These are phyloP conservation scores for Chytridium lagenaria DNA, from an alignment of 371 early-diverging fungal genomes.

Conservation along the genomic window DNA sequence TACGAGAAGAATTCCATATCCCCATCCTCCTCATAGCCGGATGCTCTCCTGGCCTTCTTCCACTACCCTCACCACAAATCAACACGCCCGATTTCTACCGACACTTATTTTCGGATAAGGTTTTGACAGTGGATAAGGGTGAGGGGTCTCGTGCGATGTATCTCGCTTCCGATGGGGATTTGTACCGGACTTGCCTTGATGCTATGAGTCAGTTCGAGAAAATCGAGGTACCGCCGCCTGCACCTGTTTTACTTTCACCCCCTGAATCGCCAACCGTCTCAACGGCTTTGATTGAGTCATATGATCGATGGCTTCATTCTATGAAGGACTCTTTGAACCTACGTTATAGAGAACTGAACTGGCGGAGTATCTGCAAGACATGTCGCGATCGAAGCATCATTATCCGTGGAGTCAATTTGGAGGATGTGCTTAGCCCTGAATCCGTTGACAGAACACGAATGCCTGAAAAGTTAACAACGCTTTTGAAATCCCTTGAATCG, in stretches of 20 bases:
- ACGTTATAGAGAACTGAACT: slow-evolving; percentile 42
- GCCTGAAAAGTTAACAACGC: slow-evolving; percentile 14
- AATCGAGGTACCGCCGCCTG: slow-evolving; percentile 44
- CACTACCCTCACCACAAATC: slow-evolving; percentile 8
- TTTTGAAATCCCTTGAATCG: slow-evolving; percentile 25
- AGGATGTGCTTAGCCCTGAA: slow-evolving; percentile 15
- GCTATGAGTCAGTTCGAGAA: slow-evolving; percentile 46
- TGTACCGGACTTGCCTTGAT: slow-evolving; percentile 45
- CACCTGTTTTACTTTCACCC: slow-evolving; percentile 6
- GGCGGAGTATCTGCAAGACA: slow-evolving; percentile 30
- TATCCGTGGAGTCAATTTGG: slow-evolving; percentile 24
- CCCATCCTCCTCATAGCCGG: slow-evolving; percentile 41
- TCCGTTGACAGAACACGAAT: slow-evolving; percentile 19
- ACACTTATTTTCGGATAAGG: neutral
- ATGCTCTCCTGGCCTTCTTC: slow-evolving; percentile 36
- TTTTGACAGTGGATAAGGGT: neutral
- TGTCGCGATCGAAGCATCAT: slow-evolving; percentile 23
- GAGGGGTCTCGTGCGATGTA: neutral
- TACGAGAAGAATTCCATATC: slow-evolving; percentile 18
- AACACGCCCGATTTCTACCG: neutral
- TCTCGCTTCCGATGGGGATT: slow-evolving; percentile 20
- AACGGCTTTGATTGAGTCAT: neutral
- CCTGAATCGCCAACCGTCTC: neutral
- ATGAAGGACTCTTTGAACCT: slow-evolving; percentile 26
- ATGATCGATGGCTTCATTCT: slow-evolving; percentile 27